Conservation (phyloP, 768 basidiomycete genomes). For the Tylopilus subfusipes region DNA sequence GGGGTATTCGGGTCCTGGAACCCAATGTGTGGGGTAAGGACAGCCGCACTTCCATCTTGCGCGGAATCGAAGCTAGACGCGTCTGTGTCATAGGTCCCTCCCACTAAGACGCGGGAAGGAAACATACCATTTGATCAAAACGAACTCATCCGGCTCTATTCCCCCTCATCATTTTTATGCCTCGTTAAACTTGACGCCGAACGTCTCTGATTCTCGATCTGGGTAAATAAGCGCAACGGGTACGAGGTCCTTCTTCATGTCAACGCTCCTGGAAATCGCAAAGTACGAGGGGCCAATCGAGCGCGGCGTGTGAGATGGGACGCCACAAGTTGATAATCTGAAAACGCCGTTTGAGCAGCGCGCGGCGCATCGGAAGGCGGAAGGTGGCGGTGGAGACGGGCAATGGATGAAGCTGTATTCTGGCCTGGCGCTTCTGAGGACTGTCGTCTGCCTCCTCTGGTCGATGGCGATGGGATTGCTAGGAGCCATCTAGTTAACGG, state of each 20-base stretch:
- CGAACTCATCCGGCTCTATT: constrained; percentile 43
- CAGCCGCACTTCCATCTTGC: constrained; percentile 34
- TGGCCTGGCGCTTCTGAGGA: constrained; percentile 47
- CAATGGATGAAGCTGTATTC: constrained; percentile 37
- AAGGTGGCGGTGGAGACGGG: constrained; percentile 43
- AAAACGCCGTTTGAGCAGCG: constrained; percentile 42
- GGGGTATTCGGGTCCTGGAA: constrained; percentile 36
- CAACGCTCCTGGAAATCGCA: constrained; percentile 46
- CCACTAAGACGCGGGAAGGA: neutral
- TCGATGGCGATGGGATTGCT: constrained; percentile 44
- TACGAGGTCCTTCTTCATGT: constrained; percentile 36
- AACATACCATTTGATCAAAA: constrained; percentile 47
- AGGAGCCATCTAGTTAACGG: neutral
- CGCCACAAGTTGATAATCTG: constrained; percentile 57
- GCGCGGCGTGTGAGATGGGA: constrained; percentile 42
- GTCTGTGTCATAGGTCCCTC: neutral
- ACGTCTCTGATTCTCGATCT: constrained; percentile 44
- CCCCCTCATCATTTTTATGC: constrained; percentile 41
- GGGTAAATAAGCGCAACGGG: constrained; percentile 39
- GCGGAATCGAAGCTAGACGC: constrained; percentile 32
- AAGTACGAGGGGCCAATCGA: constrained; percentile 48
- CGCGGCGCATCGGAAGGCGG: constrained; percentile 38
- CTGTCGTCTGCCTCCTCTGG: constrained; percentile 35
- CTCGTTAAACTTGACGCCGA: constrained; percentile 36
- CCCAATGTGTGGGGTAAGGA: constrained; percentile 32